A percentile compares a stretch with the other conserved stretches of the same genome.
These are phyloP conservation scores for Suillus clintonianus DNA, from an alignment of 768 basidiomycete genomes.

Conservation along the genomic window DNA sequence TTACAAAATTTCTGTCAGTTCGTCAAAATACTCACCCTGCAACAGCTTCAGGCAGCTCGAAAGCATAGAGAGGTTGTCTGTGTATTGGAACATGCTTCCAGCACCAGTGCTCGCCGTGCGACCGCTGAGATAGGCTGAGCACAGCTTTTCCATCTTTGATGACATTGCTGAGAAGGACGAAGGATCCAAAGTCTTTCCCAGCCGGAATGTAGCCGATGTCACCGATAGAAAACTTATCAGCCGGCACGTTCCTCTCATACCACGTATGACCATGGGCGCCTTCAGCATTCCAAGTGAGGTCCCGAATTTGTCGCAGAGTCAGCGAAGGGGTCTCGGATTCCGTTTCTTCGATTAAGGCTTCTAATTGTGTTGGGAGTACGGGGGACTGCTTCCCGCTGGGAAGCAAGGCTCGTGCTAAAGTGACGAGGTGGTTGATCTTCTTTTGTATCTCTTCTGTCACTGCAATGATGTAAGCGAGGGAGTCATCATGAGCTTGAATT, in stretches of 20 bases:
- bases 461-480: conserved; percentile 11
- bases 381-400: conserved; percentile 36
- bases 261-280: conserved; percentile 41
- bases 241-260: conserved; percentile 41
- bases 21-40: conserved; percentile 30
- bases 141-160: conserved; percentile 28
- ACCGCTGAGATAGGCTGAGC: conserved; percentile 22
- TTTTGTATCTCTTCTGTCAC: conserved; percentile 37
- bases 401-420: conserved; percentile 41
- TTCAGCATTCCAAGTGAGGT: conserved; percentile 35
- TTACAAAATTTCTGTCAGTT: background rate
- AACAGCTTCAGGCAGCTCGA: conserved; percentile 32
- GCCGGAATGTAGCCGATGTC: conserved; percentile 47
- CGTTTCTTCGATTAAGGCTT: conserved; percentile 36
- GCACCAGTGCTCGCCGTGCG: conserved; percentile 36
- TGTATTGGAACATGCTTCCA: conserved; percentile 37
- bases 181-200: conserved; percentile 37
- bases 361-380: conserved; percentile 30
- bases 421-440: conserved; percentile 43
- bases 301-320: conserved; percentile 39
- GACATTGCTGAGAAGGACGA: conserved; percentile 42
- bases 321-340: conserved; percentile 28
- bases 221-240: conserved; percentile 43
- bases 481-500: background rate
- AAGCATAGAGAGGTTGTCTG: conserved; percentile 35